A percentile compares a stretch with the other conserved stretches of the same genome.
These are phyloP conservation scores for Boletellus sp. DNA, from an alignment of 1,284 basidiomycete genomes.

Conservation along the genomic window DNA sequence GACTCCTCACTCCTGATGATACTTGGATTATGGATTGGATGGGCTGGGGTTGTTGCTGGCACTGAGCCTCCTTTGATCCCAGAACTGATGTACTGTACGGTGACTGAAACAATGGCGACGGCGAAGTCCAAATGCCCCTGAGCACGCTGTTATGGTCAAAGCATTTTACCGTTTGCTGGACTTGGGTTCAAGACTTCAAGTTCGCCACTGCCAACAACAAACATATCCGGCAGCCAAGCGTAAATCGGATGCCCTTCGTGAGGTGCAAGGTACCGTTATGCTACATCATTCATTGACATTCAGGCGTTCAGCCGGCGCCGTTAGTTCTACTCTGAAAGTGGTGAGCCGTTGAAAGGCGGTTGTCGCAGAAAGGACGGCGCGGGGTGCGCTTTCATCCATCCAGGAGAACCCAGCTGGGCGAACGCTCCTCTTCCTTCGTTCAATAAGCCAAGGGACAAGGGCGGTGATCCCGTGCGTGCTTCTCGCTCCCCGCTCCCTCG, in stretches of 20 bases:
- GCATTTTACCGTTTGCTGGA: too few relatives aligned
- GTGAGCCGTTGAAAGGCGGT: constrained; percentile 19
- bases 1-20: constrained; percentile 11
- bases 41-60: neutral
- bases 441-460: constrained; percentile 13
- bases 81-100: constrained; percentile 8
- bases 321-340: constrained; percentile 29
- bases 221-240: neutral
- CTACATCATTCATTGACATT: constrained; percentile 4
- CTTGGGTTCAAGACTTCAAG: too few relatives aligned
- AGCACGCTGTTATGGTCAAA: too few relatives aligned
- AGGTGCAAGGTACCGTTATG: constrained; percentile 27
- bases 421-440: constrained; percentile 13
- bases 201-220: neutral
- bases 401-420: constrained; percentile 21
- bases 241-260: constrained; percentile 21
- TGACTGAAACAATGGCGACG: neutral
- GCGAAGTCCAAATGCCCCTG: too few relatives aligned
- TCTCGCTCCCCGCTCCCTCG: neutral
- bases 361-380: constrained; percentile 14
- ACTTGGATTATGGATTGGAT: constrained; percentile 11
- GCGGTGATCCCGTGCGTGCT: constrained; percentile 17
- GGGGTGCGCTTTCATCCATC: constrained; percentile 28
- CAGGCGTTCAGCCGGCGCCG: constrained; percentile 1
- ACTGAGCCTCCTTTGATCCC: neutral